Base-by-base conservation (phyloP, 1,284 basidiomycete species). In the Salmacisia buchloeana region DNA sequence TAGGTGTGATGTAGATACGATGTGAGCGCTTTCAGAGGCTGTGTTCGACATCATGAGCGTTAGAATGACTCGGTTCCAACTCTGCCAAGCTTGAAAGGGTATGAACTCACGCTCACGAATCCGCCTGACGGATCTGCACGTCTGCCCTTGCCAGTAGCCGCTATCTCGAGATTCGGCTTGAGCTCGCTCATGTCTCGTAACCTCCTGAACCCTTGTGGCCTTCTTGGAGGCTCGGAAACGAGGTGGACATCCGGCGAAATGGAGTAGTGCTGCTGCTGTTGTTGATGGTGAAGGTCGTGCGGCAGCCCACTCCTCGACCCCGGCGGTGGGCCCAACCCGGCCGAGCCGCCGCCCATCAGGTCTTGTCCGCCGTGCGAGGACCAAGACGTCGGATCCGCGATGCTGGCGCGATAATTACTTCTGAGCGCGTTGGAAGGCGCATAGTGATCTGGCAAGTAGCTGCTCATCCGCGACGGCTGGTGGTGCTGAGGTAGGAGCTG, bases 1-100 rank as follows among this genome's bases (percentile, higher is more conserved):
- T 79, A 79, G 9, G 77, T 79, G 68, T 79, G 77, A 60, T 79
- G 77, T 58, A 79, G 62, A 43, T 78, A 78, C 23, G 76, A 69
- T 27, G 77, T 77, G 60, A 79, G 63, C 7, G 77, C 77, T 60
- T 79, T 79, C 54, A 79, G 70, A 31, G 77, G 75, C 66, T 67
- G 65, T n/a, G n/a, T n/a, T n/a, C n/a, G n/a, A n/a, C n/a, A n/a
- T n/a, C n/a, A n/a, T 46, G 54, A 41, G 31, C 54, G 9, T 21
- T n/a, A 15, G 15, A 33, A 29, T 13, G 49, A 38, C 18, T 36
- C 21, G 15, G 25, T 10, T 3, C 27, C 4, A 9, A 7, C 15
- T 13, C 15, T n/a, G 13, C 10, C n/a, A 4, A n/a, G 41, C 15
- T 18, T n/a, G 15, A 6, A 27, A 38, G 13, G 15, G 18, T 9